phyloP scores from a whole-genome alignment of 768 basidiomycete genomes.

The Rubroboletus pulcherrimus region DNA sequence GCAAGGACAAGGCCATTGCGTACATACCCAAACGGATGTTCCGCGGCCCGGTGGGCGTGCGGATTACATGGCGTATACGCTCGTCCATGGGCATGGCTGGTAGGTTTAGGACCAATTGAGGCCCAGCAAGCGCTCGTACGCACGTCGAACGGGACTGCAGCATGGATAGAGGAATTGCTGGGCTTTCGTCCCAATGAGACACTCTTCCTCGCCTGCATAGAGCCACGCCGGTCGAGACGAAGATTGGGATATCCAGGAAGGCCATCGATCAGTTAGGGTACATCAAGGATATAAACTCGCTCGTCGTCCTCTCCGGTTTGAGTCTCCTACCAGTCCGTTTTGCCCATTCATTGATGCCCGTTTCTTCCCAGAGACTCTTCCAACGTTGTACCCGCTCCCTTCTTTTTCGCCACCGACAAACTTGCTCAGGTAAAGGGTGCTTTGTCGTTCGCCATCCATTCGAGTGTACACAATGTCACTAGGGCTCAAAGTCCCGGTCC shows the following conservation, averaged over 20 bases:
- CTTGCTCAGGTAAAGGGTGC: conserved; percentile 77
- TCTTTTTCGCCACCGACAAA: conserved; percentile 63
- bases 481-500: conserved; percentile 23
- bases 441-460: conserved; percentile 75
- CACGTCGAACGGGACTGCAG: conserved; percentile 46
- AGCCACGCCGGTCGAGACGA: conserved; percentile 56
- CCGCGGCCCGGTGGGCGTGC: conserved; percentile 52
- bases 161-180: conserved; percentile 17
- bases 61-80: conserved; percentile 57
- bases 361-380: conserved; percentile 53
- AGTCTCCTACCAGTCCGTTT: conserved; percentile 13
- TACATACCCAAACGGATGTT: conserved; percentile 32
- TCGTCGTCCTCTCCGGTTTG: conserved; percentile 80
- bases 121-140: conserved; percentile 42
- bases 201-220: conserved; percentile 47
- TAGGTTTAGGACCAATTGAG: conserved; percentile 46
- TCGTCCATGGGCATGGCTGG: conserved; percentile 69
- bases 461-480: conserved; percentile 48
- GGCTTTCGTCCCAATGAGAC: conserved; percentile 38
- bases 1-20: conserved; percentile 50
- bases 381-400: conserved; percentile 76
- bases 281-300: conserved; percentile 79
- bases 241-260: conserved; percentile 59
- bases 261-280: conserved; percentile 87
- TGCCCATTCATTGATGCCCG: background rate